Base-by-base conservation (phyloP, 2,329 filamentous ascomycete species). In the Calonectria pauciramosa region DNA sequence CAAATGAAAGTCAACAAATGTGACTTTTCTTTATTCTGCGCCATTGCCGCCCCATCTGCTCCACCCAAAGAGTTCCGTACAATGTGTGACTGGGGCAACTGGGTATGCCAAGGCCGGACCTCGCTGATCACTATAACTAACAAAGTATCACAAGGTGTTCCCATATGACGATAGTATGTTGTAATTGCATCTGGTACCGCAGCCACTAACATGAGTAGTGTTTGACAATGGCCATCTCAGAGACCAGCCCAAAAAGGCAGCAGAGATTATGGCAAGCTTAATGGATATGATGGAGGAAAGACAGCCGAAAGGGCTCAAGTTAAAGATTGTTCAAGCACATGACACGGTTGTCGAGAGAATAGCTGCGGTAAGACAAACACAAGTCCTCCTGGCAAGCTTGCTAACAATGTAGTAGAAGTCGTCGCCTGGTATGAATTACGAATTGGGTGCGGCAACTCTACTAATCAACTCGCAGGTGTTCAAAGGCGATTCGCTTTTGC, bases 101-200 rank as follows among this genome's bases (percentile, higher is more conserved):
- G 23, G 65, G 65, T 56, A 56, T 11, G 65, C 8, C 20, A 54
- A 38, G 11, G 18, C 23, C 11, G 8, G 16, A 10, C 49, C 3
- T 28, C n/a, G 10, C 20, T 30, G 6, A 28, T 26, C 2, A 26
- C 14, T 54, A 13, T 11, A 32, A 49, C 47, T 41, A 41, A 67
- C 23, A 20, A 14, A 26, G 20, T 44, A 20, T 14, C 23, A 20
- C n/a, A 4, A 67, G 64, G 23, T 28, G 23, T 64, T 71, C 7
- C 38, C 71, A 6, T 54, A 68, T 4, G 26, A 63, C 3, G 73
- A 77, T 26, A 64, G 68, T 59, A 41, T 23, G 49, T 60, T 54
- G 23, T 14, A 26, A 47, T n/a, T 20, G 9, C n/a, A 36, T 13
- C 14, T 16, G 64, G 64, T 44, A 14, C 14, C 2, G 4, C 23